Conservation (phyloP, 192 early-diverging fungal species). For the Coemansia sp. region DNA sequence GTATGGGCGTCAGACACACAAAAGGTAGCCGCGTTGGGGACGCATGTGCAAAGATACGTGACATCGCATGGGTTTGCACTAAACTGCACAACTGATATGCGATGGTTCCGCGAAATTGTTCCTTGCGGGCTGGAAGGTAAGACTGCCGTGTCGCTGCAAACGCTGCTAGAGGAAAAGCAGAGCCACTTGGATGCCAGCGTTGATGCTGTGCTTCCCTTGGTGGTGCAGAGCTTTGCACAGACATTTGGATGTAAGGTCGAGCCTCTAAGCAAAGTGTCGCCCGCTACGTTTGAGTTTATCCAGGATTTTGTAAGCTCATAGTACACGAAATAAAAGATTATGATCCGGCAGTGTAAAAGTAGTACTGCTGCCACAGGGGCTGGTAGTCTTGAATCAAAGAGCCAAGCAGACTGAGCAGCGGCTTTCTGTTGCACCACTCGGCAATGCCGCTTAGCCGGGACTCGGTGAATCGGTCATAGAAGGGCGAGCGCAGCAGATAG, state of each 20-base stretch:
- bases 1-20: constrained; percentile 83
- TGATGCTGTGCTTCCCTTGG: constrained; percentile 15
- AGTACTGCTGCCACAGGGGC: constrained; percentile 83
- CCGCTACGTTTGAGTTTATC: constrained; percentile 20
- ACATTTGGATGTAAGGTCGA: constrained; percentile 28
- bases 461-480: constrained; percentile 75
- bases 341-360: constrained; percentile 79
- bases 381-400: constrained; percentile 84
- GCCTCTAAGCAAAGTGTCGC: constrained; percentile 36
- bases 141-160: constrained; percentile 67
- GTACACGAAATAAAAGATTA: constrained; percentile 22
- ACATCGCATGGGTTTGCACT: constrained; percentile 93
- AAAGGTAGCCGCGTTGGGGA: constrained; percentile 94
- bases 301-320: constrained; percentile 15
- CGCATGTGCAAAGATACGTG: constrained; percentile 83
- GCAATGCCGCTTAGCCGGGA: constrained; percentile 64
- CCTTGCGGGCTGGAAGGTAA: constrained; percentile 84
- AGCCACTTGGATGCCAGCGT: constrained; percentile 8
- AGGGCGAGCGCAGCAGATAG: constrained; percentile 82
- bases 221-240: constrained; percentile 31
- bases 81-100: constrained; percentile 87
- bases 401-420: constrained; percentile 72
- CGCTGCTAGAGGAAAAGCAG: constrained; percentile 6
- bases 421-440: constrained; percentile 66
- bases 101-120: constrained; percentile 86